These are phyloP conservation scores for Funneliformis geosporum DNA, from an alignment of 192 early-diverging fungal species.

Conservation along the genomic window DNA sequence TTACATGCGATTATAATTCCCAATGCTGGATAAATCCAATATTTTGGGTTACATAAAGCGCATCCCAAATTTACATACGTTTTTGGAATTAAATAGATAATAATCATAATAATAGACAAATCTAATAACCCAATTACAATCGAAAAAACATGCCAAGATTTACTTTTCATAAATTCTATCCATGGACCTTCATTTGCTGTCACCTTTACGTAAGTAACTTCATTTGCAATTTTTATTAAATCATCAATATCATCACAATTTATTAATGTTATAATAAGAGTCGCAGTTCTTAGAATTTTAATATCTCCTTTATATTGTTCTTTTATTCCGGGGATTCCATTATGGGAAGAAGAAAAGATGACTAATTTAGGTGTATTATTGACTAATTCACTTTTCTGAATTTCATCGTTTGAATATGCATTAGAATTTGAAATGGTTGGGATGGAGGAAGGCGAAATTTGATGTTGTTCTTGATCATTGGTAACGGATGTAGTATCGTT, in stretches of 20 bases:
- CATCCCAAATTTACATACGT: neutral
- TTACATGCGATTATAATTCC: neutral
- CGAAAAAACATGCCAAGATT: neutral
- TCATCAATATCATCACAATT: neutral
- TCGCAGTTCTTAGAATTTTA: neutral
- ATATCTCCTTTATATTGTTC: neutral
- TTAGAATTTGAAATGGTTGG: too few relatives aligned
- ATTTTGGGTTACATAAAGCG: neutral
- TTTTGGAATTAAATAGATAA: neutral
- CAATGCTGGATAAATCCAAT: neutral
- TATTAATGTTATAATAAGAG: neutral
- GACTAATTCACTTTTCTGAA: neutral
- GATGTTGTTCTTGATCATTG: too few relatives aligned
- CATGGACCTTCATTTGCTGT: neutral
- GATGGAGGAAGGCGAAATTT: too few relatives aligned
- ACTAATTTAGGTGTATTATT: neutral
- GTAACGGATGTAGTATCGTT: too few relatives aligned
- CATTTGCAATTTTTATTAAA: neutral
- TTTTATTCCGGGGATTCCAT: neutral
- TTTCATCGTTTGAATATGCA: too few relatives aligned
- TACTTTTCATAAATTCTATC: neutral
- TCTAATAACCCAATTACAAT: neutral
- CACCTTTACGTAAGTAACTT: neutral
- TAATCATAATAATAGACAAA: neutral
- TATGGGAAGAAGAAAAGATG: neutral